Percentiles rank a stretch among this genome's conserved stretches.
phyloP scores from a whole-genome alignment of 139 green algal genomes.

The Gonium pectorale region DNA sequence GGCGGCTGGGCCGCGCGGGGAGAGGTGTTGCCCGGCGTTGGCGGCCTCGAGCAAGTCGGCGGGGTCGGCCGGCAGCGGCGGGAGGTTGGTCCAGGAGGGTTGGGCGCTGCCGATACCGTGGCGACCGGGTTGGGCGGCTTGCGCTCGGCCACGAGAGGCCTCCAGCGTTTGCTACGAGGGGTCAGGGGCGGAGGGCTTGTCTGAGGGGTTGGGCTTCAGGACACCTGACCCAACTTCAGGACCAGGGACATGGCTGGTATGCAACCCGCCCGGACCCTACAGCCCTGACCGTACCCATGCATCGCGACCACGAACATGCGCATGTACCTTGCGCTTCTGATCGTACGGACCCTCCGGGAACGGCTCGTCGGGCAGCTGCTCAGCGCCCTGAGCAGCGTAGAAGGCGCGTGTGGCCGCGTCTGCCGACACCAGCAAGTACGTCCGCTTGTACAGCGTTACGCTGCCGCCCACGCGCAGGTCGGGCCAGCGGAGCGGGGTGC shows the following conservation, averaged over 20 bases:
- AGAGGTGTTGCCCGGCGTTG: neutral
- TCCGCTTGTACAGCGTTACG: constrained; percentile 51
- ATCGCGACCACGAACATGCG: too few relatives aligned
- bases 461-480: constrained; percentile 48
- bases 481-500: constrained; percentile 44
- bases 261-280: neutral
- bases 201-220: too few relatives aligned
- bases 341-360: constrained; percentile 46
- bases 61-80: constrained; percentile 4
- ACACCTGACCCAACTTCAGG: too few relatives aligned
- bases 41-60: neutral
- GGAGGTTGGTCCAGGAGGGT: neutral
- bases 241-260: too few relatives aligned
- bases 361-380: constrained; percentile 31
- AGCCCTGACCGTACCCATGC: too few relatives aligned
- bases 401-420: constrained; percentile 45
- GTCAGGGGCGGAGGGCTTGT: too few relatives aligned
- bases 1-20: constrained; percentile 7
- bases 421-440: constrained; percentile 41
- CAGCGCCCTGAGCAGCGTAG: constrained; percentile 11
- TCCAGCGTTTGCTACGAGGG: neutral
- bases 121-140: neutral
- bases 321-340: constrained; percentile 71
- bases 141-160: neutral
- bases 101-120: neutral